Conservation (phyloP, 2,329 filamentous ascomycete genomes). For the Achaetomium macrosporum region DNA sequence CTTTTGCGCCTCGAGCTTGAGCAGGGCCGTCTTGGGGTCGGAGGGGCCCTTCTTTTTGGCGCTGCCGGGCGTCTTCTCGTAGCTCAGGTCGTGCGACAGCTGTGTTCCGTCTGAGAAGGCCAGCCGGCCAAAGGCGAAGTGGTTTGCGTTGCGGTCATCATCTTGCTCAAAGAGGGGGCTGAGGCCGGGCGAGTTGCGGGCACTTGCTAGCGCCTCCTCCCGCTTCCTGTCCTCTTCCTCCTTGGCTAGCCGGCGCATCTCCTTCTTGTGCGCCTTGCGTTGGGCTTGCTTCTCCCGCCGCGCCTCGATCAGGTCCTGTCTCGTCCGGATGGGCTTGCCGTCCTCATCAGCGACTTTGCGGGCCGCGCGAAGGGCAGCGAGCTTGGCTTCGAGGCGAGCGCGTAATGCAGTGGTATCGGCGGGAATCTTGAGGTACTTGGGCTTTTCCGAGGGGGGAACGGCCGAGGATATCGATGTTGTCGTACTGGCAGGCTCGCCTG, state of each 20-base stretch:
- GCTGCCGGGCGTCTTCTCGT: constrained; percentile 40
- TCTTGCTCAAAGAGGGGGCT: constrained; percentile 49
- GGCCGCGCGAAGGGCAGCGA: constrained; percentile 76
- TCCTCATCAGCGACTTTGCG: constrained; percentile 83
- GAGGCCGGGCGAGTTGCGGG: constrained; percentile 55
- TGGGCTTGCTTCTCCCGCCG: constrained; percentile 82
- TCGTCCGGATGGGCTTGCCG: constrained; percentile 74
- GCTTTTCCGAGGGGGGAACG: constrained; percentile 53
- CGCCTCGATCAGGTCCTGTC: constrained; percentile 87
- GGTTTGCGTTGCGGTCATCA: constrained; percentile 45
- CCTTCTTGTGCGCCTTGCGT: constrained; percentile 83
- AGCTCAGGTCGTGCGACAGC: constrained; percentile 66
- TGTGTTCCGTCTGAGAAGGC: constrained; percentile 81
- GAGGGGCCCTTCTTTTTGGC: constrained; percentile 72
- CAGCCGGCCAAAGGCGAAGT: constrained; percentile 87
- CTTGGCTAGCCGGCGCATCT: constrained; percentile 68
- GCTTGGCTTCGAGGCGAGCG: constrained; percentile 71
- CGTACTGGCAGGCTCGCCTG: constrained; percentile 46
- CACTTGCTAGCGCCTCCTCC: constrained; percentile 54
- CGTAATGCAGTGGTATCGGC: constrained; percentile 69
- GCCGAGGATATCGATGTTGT: constrained; percentile 67
- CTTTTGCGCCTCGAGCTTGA: constrained; percentile 80
- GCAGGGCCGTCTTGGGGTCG: constrained; percentile 80
- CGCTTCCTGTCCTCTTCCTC: constrained; percentile 68
- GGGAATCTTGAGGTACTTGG: constrained; percentile 61